Evolutionary conservation across 257 asterid genomes (phyloP).

Genomic region (Solanum rostratum): DNA sequence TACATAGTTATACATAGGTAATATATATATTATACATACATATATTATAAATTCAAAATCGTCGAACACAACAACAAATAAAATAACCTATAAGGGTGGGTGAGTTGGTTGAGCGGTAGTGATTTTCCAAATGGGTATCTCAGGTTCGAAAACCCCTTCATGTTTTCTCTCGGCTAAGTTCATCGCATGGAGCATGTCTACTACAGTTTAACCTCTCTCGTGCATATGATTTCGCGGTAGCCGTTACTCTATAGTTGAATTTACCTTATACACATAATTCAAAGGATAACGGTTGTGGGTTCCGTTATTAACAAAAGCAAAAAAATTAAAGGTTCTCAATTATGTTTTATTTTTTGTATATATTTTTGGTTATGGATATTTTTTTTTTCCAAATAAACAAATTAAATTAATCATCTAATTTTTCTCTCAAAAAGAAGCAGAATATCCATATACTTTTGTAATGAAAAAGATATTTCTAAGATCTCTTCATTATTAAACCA

Average conservation of each 20-base stretch:
- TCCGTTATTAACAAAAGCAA: background rate
- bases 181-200: background rate
- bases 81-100: rapidly evolving
- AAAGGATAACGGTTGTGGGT: background rate
- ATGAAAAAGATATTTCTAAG: too few relatives aligned
- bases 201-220: background rate
- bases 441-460: too few relatives aligned
- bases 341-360: too few relatives aligned
- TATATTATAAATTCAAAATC: background rate
- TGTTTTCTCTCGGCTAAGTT: background rate
- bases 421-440: too few relatives aligned
- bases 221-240: background rate
- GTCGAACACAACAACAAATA: background rate
- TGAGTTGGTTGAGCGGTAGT: background rate
- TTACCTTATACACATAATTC: background rate
- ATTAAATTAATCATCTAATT: too few relatives aligned
- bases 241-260: too few relatives aligned
- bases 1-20: background rate
- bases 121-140: background rate
- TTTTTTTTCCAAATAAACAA: too few relatives aligned
- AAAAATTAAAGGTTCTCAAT: too few relatives aligned
- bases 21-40: too few relatives aligned
- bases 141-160: background rate
- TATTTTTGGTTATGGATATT: too few relatives aligned
- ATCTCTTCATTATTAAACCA: too few relatives aligned